These are phyloP conservation scores for Cystobasidium tubakii DNA, from an alignment of 768 basidiomycete genomes.

Conservation along the genomic window DNA sequence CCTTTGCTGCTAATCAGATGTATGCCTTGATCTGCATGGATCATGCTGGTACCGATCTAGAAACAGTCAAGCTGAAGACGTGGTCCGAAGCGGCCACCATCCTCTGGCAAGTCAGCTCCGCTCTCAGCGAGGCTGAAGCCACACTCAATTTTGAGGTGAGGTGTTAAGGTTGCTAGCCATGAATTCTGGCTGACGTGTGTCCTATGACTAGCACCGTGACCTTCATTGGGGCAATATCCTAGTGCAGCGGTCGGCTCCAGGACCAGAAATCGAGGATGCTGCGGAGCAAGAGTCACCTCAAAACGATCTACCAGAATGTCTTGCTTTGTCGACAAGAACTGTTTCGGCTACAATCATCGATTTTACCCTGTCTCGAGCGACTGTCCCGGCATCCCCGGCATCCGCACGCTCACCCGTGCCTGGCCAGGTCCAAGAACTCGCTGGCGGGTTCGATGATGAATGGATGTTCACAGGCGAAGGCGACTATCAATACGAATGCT, in stretches of 20 bases:
- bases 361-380: slow-evolving; percentile 74
- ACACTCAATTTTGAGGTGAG: slow-evolving; percentile 79
- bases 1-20: slow-evolving; percentile 66
- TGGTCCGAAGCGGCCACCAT: slow-evolving; percentile 84
- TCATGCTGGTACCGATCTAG: slow-evolving; percentile 84
- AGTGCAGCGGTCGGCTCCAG: slow-evolving; percentile 54
- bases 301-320: background rate
- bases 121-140: slow-evolving; percentile 72
- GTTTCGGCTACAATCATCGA: slow-evolving; percentile 83
- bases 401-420: slow-evolving; percentile 42
- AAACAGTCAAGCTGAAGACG: slow-evolving; percentile 65
- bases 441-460: slow-evolving; percentile 60
- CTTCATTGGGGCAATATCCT: slow-evolving; percentile 98
- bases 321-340: slow-evolving; percentile 53
- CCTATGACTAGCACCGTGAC: slow-evolving; percentile 77
- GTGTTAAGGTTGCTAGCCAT: background rate
- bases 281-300: slow-evolving; percentile 2
- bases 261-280: background rate
- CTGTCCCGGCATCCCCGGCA: slow-evolving; percentile 45
- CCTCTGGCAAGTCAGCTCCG: slow-evolving; percentile 80
- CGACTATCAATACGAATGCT: slow-evolving; percentile 90
- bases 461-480: slow-evolving; percentile 91
- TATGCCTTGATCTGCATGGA: slow-evolving; percentile 87
- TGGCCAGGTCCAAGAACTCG: slow-evolving; percentile 60
- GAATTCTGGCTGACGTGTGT: slow-evolving; percentile 25